Evolutionary conservation across 2,329 filamentous ascomycete genomes (phyloP).

Genomic region (Trichothecium sympodiale): DNA sequence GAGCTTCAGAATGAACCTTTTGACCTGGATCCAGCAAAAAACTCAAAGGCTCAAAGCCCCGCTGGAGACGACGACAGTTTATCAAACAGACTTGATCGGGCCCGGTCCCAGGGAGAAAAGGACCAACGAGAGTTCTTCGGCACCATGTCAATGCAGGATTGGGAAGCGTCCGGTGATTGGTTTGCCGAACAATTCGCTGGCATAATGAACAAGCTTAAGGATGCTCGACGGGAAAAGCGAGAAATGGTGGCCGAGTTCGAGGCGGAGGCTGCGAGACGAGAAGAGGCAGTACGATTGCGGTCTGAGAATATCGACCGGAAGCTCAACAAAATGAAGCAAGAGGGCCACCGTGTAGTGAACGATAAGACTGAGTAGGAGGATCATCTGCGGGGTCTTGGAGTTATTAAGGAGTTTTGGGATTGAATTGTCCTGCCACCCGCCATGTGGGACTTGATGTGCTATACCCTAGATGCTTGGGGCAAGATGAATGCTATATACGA

Average conservation of each 20-base stretch:
- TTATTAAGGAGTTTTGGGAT: too few species aligned
- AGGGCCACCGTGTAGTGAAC: conserved; percentile 45
- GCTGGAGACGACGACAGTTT: conserved; percentile 28
- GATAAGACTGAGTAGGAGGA: conserved; percentile 16
- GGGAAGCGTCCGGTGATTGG: conserved; percentile 51
- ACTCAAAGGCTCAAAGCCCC: conserved; percentile 23
- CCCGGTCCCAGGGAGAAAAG: conserved; percentile 30
- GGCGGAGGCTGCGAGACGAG: conserved; percentile 40
- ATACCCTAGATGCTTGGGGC: background rate
- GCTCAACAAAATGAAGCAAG: conserved; percentile 41
- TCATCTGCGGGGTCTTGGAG: background rate
- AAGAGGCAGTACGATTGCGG: conserved; percentile 41
- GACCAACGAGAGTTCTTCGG: conserved; percentile 41
- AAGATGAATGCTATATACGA: conserved; percentile 23
- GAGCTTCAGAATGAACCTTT: conserved; percentile 41
- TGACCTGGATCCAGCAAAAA: conserved; percentile 43
- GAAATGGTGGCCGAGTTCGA: conserved; percentile 39
- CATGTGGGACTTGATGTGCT: background rate
- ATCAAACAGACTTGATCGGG: conserved; percentile 37
- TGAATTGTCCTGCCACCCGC: too few species aligned
- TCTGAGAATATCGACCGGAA: conserved; percentile 44
- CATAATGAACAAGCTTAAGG: conserved; percentile 35
- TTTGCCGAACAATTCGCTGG: conserved; percentile 42
- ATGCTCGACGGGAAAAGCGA: conserved; percentile 38
- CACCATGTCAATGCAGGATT: conserved; percentile 42